A percentile compares a stretch with the other conserved stretches of the same genome.
phyloP scores from a whole-genome alignment of 1,284 basidiomycete species.

The Calocybe gambosa region DNA sequence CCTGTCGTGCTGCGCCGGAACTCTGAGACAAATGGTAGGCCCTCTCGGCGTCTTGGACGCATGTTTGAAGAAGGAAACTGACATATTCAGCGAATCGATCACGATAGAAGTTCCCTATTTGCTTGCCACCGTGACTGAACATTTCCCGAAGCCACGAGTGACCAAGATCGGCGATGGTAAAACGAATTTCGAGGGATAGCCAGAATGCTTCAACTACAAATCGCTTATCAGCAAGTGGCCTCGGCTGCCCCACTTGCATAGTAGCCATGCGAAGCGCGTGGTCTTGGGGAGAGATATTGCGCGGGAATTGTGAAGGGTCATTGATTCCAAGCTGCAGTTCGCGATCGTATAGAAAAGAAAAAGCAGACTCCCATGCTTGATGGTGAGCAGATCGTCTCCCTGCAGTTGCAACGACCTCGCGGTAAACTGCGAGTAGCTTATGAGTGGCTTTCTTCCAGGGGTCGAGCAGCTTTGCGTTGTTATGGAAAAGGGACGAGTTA shows the following conservation, averaged over 20 bases:
- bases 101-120: conserved; percentile 16
- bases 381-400: conserved; percentile 41
- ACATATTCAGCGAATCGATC: conserved; percentile 17
- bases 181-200: conserved; percentile 39
- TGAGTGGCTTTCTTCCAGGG: conserved; percentile 32
- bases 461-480: conserved; percentile 24
- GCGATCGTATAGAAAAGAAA: conserved; percentile 39
- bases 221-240: conserved; percentile 47
- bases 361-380: conserved; percentile 48
- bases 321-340: conserved; percentile 35
- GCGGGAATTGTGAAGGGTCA: conserved; percentile 30
- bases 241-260: conserved; percentile 43
- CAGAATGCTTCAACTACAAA: conserved; percentile 51
- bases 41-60: conserved; percentile 14
- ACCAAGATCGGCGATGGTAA: conserved; percentile 24
- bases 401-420: conserved; percentile 29
- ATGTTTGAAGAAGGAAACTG: conserved; percentile 17
- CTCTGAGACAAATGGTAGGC: conserved; percentile 27
- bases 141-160: conserved; percentile 20
- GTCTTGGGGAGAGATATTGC: conserved; percentile 29
- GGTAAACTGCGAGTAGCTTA: conserved; percentile 31
- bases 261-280: conserved; percentile 42
- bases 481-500: conserved; percentile 23
- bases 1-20: conserved; percentile 34
- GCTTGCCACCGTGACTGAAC: conserved; percentile 10